phyloP scores from a whole-genome alignment of 208 protist species.

The Acanthamoeba sp. region DNA sequence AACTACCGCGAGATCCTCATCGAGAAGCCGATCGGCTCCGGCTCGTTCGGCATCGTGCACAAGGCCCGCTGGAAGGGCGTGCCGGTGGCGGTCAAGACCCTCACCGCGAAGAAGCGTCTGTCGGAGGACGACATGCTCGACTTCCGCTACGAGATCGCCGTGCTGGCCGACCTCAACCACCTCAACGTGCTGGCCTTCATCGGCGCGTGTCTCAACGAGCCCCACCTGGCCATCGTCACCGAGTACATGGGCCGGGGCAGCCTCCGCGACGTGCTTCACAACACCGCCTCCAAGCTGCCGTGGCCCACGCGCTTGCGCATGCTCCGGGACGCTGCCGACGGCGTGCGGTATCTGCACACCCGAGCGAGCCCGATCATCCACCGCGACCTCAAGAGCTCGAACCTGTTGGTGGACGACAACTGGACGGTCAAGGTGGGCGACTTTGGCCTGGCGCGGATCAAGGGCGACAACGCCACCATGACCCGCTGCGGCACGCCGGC shows the following conservation, averaged over 20 bases:
- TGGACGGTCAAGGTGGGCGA: slow-evolving; percentile 78
- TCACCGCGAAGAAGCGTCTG: slow-evolving; percentile 34
- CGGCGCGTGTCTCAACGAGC: slow-evolving; percentile 43
- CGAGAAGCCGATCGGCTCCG: slow-evolving; percentile 21
- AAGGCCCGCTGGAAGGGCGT: slow-evolving; percentile 62
- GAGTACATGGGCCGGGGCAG: slow-evolving; percentile 84
- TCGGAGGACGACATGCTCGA: slow-evolving; percentile 57
- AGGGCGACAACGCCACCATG: slow-evolving; percentile 76
- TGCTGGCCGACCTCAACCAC: slow-evolving; percentile 50
- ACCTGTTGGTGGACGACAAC: slow-evolving; percentile 82
- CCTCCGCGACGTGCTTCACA: slow-evolving; percentile 80
- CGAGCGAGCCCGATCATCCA: slow-evolving; percentile 87
- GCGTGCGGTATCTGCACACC: slow-evolving; percentile 87
- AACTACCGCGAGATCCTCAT: slow-evolving; percentile 42
- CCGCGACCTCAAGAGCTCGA: slow-evolving; percentile 86
- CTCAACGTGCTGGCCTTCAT: slow-evolving; percentile 49
- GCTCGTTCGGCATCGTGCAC: slow-evolving; percentile 54
- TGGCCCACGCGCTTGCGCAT: slow-evolving; percentile 81
- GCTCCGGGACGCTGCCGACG: slow-evolving; percentile 81
- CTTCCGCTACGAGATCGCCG: slow-evolving; percentile 45
- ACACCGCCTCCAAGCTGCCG: slow-evolving; percentile 72
- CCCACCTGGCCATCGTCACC: slow-evolving; percentile 82
- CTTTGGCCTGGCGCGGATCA: slow-evolving; percentile 80
- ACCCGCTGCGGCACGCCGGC: slow-evolving; percentile 83
- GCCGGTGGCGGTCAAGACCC: slow-evolving; percentile 40